phyloP scores from a whole-genome alignment of 768 basidiomycete genomes.

The Hericium coralloides region DNA sequence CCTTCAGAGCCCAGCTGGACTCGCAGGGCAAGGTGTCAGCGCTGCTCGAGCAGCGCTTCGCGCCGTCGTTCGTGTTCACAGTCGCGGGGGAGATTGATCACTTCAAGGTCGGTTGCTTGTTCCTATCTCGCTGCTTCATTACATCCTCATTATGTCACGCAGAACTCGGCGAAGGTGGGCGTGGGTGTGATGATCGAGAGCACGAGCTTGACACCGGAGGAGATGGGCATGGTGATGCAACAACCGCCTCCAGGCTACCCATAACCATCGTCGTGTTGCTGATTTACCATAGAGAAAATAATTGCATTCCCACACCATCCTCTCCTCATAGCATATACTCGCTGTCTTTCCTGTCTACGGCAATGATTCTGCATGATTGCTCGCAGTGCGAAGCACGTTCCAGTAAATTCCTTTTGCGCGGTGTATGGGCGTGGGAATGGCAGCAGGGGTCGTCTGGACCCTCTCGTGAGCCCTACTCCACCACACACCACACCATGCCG shows the following conservation, averaged over 20 bases:
- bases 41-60: conserved; percentile 90
- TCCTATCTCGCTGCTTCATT: neutral
- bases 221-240: conserved; percentile 45
- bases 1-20: conserved; percentile 92
- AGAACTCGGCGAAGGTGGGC: conserved; percentile 93
- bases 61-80: conserved; percentile 90
- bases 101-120: conserved; percentile 62
- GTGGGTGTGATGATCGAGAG: conserved; percentile 98
- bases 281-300: conserved; percentile 3
- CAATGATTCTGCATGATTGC: too few relatives aligned
- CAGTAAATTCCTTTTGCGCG: too few relatives aligned
- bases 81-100: conserved; percentile 98
- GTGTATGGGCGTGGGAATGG: too few relatives aligned
- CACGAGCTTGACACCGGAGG: conserved; percentile 69
- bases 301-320: too few relatives aligned
- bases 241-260: conserved; percentile 15
- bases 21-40: conserved; percentile 94
- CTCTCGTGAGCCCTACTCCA: too few relatives aligned
- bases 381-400: too few relatives aligned
- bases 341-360: too few relatives aligned
- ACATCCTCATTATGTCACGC: conserved; percentile 1
- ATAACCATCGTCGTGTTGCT: conserved; percentile 2
- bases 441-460: too few relatives aligned
- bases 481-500: too few relatives aligned
- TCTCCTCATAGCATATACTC: too few relatives aligned